phyloP scores from a whole-genome alignment of 2,329 filamentous ascomycete species.

The Monilinia vaccinii-corymbosi region DNA sequence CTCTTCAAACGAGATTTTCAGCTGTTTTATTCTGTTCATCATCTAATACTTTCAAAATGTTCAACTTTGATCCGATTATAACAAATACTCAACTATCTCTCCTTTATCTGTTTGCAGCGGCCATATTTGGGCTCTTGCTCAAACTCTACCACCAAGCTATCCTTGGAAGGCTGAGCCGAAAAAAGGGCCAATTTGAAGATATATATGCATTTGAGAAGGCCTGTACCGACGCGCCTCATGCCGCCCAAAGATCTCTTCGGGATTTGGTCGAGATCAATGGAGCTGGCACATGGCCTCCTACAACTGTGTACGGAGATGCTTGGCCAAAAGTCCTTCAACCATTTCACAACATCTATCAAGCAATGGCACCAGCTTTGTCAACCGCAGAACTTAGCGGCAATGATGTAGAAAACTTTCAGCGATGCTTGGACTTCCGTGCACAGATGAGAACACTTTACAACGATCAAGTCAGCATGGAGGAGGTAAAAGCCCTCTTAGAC shows the following conservation, averaged over 20 bases:
- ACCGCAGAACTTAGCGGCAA: conserved; percentile 21
- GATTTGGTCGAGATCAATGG: conserved; percentile 14
- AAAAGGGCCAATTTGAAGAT: background rate
- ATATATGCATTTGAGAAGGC: background rate
- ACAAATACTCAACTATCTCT: background rate
- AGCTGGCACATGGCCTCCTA: conserved; percentile 22
- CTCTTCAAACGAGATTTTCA: background rate
- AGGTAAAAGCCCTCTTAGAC: conserved; percentile 2
- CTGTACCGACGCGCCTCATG: background rate
- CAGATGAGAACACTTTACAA: conserved; percentile 2
- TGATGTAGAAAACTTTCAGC: conserved; percentile 22
- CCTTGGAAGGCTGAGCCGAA: background rate
- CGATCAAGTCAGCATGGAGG: background rate
- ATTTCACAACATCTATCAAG: conserved; percentile 28
- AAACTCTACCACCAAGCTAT: background rate
- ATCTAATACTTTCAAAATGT: background rate
- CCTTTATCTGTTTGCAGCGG: background rate
- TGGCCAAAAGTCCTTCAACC: conserved; percentile 28
- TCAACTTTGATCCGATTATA: background rate
- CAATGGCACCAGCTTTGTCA: conserved; percentile 25
- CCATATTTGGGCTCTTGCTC: background rate
- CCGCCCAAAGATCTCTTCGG: background rate
- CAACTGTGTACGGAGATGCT: conserved; percentile 14
- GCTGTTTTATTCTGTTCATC: background rate
- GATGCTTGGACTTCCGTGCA: conserved; percentile 8